Evolutionary conservation across 2,329 filamentous ascomycete genomes (phyloP), one percentile per base, ranked within the genome.

Genomic region (Fusarium sp.): DNA sequence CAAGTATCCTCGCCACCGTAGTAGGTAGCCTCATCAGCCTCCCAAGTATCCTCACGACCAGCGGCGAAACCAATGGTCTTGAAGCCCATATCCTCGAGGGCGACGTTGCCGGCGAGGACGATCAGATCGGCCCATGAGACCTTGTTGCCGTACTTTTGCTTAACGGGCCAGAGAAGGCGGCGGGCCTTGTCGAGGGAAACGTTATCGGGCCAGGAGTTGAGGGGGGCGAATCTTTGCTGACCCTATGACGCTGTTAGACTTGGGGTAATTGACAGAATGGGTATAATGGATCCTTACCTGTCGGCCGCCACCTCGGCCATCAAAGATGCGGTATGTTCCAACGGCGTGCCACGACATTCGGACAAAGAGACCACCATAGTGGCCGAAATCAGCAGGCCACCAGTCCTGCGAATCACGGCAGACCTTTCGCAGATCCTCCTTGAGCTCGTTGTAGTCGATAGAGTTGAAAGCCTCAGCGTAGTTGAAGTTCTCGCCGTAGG

Each of bases 141-240:
- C 85, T 92, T 93, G 85, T 89, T 89, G 79, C 92, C 92, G 76
- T 94, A 94, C 87, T 94, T 94, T 75, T 93, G 91, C 88, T 94
- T 94, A 83, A 94, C 89, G 71, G 92, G 92, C 90, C 76, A 93
- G 52, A 94, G 84, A 65, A 94, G 88, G 70, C 92, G 91, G 64
- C 92, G 92, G 46, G 92, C 92, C 88, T 94, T 94, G 87, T 94
- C 92, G 64, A 94, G 88, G 74, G 85, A 90, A 76, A 89, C 91
- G 73, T 94, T 94, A 83, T 94, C 92, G 52, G 92, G 92, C 92
- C 92, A 94, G 83, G 89, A 80, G 87, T 94, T 94, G 79, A 94
- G 88, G n/a, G 92, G 92, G 57, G 92, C 92, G 76, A 94, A 94
- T 54, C 92, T 89, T 83, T 94, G 92, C 83, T 94, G 92, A 63